phyloP scores from a whole-genome alignment of 1,284 basidiomycete species.

The Chondrostereum purpureum region DNA sequence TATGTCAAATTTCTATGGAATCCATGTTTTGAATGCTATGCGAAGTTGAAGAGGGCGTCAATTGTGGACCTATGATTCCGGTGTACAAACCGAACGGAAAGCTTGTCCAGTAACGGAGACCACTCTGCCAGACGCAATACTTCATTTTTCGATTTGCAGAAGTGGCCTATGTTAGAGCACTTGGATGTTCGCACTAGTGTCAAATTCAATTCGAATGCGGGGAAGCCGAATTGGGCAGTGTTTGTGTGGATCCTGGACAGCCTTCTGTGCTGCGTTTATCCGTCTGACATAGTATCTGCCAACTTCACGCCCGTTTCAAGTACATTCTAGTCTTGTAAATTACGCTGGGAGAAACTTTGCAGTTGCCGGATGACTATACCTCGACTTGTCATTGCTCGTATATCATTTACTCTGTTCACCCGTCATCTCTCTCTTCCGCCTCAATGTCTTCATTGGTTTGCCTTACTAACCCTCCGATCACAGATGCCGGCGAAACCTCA shows the following conservation, averaged over 20 bases:
- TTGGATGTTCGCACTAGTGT: too few relatives aligned
- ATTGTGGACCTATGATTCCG: neutral
- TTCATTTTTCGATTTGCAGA: neutral
- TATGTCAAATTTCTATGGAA: conserved; percentile 27
- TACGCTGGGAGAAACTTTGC: neutral
- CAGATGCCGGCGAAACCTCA: conserved; percentile 52
- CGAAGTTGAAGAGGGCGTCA: too few relatives aligned
- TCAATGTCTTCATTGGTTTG: conserved; percentile 5
- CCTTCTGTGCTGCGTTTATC: too few relatives aligned
- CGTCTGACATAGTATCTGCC: neutral
- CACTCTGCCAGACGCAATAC: neutral
- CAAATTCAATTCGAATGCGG: too few relatives aligned
- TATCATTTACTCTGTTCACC: too few relatives aligned
- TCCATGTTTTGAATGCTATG: too few relatives aligned
- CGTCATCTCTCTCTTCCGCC: neutral
- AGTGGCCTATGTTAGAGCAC: neutral
- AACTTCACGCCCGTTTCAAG: neutral
- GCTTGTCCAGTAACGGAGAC: neutral
- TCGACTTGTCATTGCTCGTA: neutral
- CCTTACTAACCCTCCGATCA: conserved; percentile 10
- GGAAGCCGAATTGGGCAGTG: too few relatives aligned
- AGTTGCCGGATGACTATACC: neutral
- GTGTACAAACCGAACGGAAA: neutral
- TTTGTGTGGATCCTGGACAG: too few relatives aligned
- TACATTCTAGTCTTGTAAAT: neutral